Evolutionary conservation across 2,329 filamentous ascomycete species (phyloP).

Genomic region (Pestalotiopsis fici): DNA sequence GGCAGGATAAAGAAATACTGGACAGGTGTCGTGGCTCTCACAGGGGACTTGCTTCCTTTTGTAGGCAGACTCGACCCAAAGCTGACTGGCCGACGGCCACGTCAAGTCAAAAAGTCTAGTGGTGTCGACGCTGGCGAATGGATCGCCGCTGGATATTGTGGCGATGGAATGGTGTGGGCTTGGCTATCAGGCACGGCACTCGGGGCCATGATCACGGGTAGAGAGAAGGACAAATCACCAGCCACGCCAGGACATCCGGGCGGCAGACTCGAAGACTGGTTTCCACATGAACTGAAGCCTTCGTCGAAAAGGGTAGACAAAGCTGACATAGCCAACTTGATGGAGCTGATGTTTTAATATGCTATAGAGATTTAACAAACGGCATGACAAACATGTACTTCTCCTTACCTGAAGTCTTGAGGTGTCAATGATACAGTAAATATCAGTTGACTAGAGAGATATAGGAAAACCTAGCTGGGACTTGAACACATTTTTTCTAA

Average conservation of each 20-base stretch:
- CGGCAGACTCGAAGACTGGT: constrained; percentile 39
- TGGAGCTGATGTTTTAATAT: constrained; percentile 13
- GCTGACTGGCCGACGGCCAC: constrained; percentile 26
- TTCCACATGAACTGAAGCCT: constrained; percentile 36
- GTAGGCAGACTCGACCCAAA: constrained; percentile 43
- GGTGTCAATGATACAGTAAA: too few species aligned
- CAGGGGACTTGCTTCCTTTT: constrained; percentile 49
- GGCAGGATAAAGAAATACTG: constrained; percentile 41
- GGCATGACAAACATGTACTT: too few species aligned
- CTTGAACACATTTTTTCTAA: too few species aligned
- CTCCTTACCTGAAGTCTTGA: too few species aligned
- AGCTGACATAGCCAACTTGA: constrained; percentile 36
- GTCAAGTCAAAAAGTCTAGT: background rate
- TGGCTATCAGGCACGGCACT: constrained; percentile 52
- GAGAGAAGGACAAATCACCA: constrained; percentile 29
- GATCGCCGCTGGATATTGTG: constrained; percentile 52
- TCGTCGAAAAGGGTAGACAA: constrained; percentile 33
- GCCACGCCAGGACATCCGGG: constrained; percentile 33
- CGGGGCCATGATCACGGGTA: constrained; percentile 45
- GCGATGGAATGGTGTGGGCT: constrained; percentile 55
- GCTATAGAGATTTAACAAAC: too few species aligned
- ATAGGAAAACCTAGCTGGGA: too few species aligned
- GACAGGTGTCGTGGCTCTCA: constrained; percentile 50
- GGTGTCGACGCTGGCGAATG: constrained; percentile 41
- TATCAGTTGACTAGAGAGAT: too few species aligned